Evolutionary conservation across 352 stramenopile genomes (phyloP).

Genomic region (Globisporangium takayamanum): DNA sequence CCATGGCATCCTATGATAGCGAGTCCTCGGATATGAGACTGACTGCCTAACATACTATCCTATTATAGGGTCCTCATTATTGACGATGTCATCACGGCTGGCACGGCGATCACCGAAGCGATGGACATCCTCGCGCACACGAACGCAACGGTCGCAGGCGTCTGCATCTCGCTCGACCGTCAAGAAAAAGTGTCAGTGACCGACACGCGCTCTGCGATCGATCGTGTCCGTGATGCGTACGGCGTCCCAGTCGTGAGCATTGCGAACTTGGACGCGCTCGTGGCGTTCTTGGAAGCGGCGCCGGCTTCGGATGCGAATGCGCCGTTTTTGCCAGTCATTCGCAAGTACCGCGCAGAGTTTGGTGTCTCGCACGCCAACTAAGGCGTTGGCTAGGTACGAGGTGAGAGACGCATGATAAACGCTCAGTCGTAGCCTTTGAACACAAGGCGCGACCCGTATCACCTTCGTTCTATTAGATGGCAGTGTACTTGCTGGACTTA

Average conservation of each 20-base stretch:
- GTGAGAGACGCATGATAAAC: background rate
- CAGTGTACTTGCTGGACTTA: no score
- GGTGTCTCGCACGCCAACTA: constrained; percentile 30
- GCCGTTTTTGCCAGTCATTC: constrained; percentile 63
- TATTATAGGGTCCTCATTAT: constrained; percentile 92
- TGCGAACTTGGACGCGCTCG: constrained; percentile 90
- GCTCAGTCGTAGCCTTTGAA: no score
- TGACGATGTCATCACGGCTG: constrained; percentile 99
- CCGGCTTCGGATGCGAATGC: constrained; percentile 41
- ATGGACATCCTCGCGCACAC: constrained; percentile 87
- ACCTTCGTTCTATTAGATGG: no score
- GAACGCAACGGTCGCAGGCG: constrained; percentile 91
- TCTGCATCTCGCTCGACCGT: constrained; percentile 97
- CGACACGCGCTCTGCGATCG: constrained; percentile 91
- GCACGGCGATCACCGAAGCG: constrained; percentile 96
- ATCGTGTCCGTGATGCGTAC: constrained; percentile 89
- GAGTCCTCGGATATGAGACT: background rate
- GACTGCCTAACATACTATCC: background rate
- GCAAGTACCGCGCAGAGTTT: constrained; percentile 68
- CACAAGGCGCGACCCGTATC: no score
- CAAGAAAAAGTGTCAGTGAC: constrained; percentile 94
- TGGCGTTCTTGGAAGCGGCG: constrained; percentile 76
- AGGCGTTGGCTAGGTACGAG: background rate
- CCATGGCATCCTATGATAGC: background rate
- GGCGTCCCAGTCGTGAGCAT: constrained; percentile 93